Percentiles rank a stretch among this genome's conserved stretches.
These are phyloP conservation scores for Mycena rebaudengoi DNA, from an alignment of 768 basidiomycete species.

Conservation along the genomic window DNA sequence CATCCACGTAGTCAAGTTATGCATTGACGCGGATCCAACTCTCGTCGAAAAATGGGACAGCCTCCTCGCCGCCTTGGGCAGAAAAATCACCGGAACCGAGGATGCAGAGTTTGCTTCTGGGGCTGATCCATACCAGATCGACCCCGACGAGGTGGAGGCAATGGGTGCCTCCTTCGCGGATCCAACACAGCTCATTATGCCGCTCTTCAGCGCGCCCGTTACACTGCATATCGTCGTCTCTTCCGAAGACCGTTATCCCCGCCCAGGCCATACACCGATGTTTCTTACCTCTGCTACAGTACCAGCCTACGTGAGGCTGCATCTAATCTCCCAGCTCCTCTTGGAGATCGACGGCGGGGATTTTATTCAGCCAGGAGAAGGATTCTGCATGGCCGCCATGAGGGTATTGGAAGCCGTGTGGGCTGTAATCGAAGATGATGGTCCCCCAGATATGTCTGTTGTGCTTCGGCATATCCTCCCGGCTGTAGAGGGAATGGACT, in stretches of 20 bases:
- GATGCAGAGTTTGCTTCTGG: constrained; percentile 28
- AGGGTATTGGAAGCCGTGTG: constrained; percentile 77
- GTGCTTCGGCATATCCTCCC: constrained; percentile 72
- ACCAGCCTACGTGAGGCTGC: constrained; percentile 84
- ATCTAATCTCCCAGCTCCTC: constrained; percentile 78
- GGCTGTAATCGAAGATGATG: constrained; percentile 69
- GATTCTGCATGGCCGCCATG: constrained; percentile 76
- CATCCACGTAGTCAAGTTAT: constrained; percentile 68
- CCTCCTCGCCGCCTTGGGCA: constrained; percentile 64
- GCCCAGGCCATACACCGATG: constrained; percentile 67
- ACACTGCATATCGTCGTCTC: constrained; percentile 73
- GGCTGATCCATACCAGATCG: constrained; percentile 42
- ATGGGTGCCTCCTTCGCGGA: constrained; percentile 62
- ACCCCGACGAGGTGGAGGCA: constrained; percentile 58
- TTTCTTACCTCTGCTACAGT: constrained; percentile 75
- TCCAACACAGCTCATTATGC: constrained; percentile 61
- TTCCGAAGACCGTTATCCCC: constrained; percentile 49
- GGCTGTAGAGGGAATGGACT: constrained; percentile 22
- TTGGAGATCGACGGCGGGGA: constrained; percentile 58
- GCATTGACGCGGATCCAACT: constrained; percentile 44
- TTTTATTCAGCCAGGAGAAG: constrained; percentile 72
- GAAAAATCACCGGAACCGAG: constrained; percentile 58
- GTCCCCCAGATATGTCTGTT: constrained; percentile 77
- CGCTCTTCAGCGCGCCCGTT: constrained; percentile 70
- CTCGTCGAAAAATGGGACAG: constrained; percentile 59